Base-by-base conservation (phyloP, 768 basidiomycete species). In the Mycena kentingensis region DNA sequence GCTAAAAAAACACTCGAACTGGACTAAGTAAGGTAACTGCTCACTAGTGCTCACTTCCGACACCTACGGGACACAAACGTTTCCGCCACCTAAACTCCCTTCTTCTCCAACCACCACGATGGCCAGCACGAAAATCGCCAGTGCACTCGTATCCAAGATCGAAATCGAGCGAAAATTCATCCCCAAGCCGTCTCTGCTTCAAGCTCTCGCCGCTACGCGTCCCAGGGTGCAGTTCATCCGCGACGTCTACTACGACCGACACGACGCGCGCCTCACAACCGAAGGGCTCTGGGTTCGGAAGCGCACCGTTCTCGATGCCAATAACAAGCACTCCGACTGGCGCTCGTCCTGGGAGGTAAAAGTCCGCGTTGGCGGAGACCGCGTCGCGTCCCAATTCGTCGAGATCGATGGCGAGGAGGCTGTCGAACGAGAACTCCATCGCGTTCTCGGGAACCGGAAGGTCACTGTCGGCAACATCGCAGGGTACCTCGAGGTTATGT, bases 281-380 rank as follows among this genome's bases (percentile, higher is more conserved):
- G 29, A 22, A 45, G 54, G 54, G 44, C n/a, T 55, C 15, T 55
- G 54, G 54, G 54, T 55, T 18, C 54, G 54, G 2, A 41, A 37
- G 24, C 53, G 53, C 10, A 49, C 32, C 35, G 28, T 47, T 32
- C 0, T 51, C 27, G 38, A 4, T 10, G 42, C 6, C n/a, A n/a
- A n/a, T n/a, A n/a, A n/a, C n/a, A n/a, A 32, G 48, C 5, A 11
- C 16, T 45, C 32, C 35, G 27, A 35, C 28, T n/a, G 29, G 2
- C 13, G 32, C 16, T 35, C 35, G 16, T 47, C 50, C 3, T 56
- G 55, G 55, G 55, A 56, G 31, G 55, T 50, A 37, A 56, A 56
- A 32, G 54, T 51, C 19, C 54, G 54, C 45, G 54, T 55, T 2
- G 54, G 54, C 43, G 54, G 54, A 35, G 49, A 56, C 55, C 48